Percentiles rank a stretch among this genome's conserved stretches.
Evolutionary conservation across 2,329 filamentous ascomycete species (phyloP).

Genomic region (Pseudogymnoascus pannorum): DNA sequence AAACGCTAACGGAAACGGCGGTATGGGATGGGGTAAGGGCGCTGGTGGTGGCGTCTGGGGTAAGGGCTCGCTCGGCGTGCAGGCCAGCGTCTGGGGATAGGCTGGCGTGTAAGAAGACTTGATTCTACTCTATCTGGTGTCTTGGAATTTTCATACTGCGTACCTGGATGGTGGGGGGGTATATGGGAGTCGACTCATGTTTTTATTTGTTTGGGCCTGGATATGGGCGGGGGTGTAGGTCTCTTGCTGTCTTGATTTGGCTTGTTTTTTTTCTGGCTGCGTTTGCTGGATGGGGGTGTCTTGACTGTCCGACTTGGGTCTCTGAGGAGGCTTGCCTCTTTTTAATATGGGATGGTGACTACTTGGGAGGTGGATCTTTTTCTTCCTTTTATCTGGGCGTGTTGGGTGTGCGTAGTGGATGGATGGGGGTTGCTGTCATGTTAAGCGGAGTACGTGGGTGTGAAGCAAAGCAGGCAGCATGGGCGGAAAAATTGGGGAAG

Average conservation of each 20-base stretch:
- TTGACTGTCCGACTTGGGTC: background rate
- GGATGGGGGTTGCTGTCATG: background rate
- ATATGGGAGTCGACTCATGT: background rate
- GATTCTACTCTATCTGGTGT: background rate
- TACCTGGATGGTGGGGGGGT: background rate
- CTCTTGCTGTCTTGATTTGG: too few species aligned
- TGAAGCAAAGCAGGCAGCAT: background rate
- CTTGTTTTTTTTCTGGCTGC: background rate
- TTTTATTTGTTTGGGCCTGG: background rate
- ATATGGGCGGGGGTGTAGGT: background rate
- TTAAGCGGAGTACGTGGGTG: background rate
- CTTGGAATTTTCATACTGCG: background rate
- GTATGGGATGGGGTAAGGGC: constrained; percentile 63
- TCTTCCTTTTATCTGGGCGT: background rate
- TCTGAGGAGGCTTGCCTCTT: background rate
- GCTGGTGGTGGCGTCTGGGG: constrained; percentile 75
- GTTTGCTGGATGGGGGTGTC: background rate
- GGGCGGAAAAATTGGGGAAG: background rate
- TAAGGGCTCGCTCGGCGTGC: constrained; percentile 73
- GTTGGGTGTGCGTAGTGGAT: background rate
- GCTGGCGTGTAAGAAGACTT: constrained; percentile 10
- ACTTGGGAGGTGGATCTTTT: background rate
- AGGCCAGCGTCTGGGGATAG: constrained; percentile 94
- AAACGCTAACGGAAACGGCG: constrained; percentile 47
- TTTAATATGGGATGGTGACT: background rate